Evolutionary conservation across 2,329 filamentous ascomycete species (phyloP).

Genomic region (Colletotrichum noveboracense): DNA sequence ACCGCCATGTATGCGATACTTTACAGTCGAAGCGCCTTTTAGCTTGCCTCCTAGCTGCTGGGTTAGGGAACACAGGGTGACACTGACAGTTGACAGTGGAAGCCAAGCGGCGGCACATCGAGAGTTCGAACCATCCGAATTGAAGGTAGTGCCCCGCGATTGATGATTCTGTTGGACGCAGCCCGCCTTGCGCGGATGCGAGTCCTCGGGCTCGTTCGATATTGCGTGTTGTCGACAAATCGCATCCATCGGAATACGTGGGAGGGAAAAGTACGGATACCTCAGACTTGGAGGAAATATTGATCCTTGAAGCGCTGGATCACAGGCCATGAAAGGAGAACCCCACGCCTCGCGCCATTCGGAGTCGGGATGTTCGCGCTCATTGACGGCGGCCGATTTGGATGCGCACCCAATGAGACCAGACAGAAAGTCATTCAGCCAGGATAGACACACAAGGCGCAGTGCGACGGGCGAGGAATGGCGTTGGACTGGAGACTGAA

Average conservation of each 20-base stretch:
- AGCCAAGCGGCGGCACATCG: background rate
- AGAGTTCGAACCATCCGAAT: background rate
- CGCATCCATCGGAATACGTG: background rate
- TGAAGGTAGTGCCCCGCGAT: background rate
- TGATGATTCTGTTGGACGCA: background rate
- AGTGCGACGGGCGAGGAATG: background rate
- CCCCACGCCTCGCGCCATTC: slow-evolving; percentile 1
- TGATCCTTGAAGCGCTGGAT: background rate
- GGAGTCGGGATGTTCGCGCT: background rate
- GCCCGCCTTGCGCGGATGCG: background rate
- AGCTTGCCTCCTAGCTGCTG: background rate
- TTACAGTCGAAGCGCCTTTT: background rate
- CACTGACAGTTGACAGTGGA: background rate
- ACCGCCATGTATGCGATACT: background rate
- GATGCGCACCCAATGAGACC: background rate
- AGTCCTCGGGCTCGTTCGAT: background rate
- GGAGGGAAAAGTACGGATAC: background rate
- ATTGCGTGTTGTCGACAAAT: background rate
- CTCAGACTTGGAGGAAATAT: background rate
- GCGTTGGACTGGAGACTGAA: background rate
- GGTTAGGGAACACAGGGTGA: slow-evolving; percentile 1
- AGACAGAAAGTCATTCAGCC: slow-evolving; percentile 3
- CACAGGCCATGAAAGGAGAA: background rate
- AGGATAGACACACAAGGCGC: background rate
- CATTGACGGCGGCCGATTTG: background rate